Evolutionary conservation across 345 rosid species (phyloP), one percentile per base, ranked within the genome.

Genomic region (Geranium rotundifolium): DNA sequence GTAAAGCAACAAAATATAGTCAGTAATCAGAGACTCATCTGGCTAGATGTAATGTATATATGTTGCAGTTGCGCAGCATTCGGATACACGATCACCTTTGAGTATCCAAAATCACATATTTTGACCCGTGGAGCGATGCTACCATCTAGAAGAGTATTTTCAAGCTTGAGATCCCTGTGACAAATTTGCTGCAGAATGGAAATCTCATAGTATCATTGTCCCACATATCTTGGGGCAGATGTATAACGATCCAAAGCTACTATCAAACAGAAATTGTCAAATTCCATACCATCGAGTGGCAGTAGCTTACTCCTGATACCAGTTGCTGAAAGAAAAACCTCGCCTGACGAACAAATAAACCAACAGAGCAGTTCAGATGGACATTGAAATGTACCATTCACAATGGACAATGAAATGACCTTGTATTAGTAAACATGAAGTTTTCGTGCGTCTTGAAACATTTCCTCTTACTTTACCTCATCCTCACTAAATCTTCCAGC

Each of bases 401-500:
- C 37, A 31, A 31, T 7, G 37, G 7, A 46, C 62, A 49, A 7
- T 12, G 27, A 17, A 30, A 65, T 19, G 50, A 19, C 57, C 15
- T 17, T n/a, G 6, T 49, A 12, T 19, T 12, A n/a, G n/a, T n/a
- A n/a, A 23, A n/a, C n/a, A n/a, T n/a, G n/a, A n/a, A n/a, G n/a
- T n/a, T n/a, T n/a, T n/a, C n/a, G n/a, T n/a, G n/a, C n/a, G n/a
- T n/a, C n/a, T n/a, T n/a, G n/a, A n/a, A n/a, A n/a, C n/a, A n/a
- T n/a, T n/a, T n/a, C n/a, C n/a, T n/a, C n/a, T n/a, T n/a, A n/a
- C 20, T 59, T 7, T 54, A 74, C 76, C 81, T 78, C 79, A 3
- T 74, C 79, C 59, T 78, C 81, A 23, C 79, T 66, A 66, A 78
- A 78, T 65, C 77, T 70, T 29, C 81, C 78, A 29, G 76, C 76